phyloP scores from a whole-genome alignment of 208 protist genomes.

The Entamoeba dispar region DNA sequence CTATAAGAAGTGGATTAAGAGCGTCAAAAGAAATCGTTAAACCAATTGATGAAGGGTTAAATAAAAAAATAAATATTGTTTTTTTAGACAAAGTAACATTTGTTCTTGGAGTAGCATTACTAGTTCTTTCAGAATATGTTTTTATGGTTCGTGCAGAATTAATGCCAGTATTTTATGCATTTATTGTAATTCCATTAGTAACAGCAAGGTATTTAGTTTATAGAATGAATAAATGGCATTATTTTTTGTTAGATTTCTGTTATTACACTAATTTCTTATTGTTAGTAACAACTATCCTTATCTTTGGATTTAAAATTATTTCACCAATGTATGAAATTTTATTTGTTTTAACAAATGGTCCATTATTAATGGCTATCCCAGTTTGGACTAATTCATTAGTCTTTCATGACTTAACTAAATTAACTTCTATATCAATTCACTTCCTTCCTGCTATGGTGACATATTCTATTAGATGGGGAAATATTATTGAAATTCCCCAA shows the following conservation, averaged over 20 bases:
- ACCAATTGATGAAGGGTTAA: no score
- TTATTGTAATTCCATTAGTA: background rate
- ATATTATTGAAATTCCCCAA: background rate
- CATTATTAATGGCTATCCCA: conserved; percentile 27
- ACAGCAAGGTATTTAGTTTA: background rate
- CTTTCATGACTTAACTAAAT: conserved; percentile 39
- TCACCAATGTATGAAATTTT: background rate
- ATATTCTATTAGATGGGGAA: conserved; percentile 3
- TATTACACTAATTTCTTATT: background rate
- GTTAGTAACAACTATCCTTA: background rate
- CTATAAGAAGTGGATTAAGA: no score
- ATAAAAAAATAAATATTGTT: background rate
- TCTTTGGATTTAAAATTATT: background rate
- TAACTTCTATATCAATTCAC: conserved; percentile 40
- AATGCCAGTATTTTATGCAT: background rate
- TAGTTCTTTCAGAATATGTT: background rate
- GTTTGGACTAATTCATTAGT: conserved; percentile 36
- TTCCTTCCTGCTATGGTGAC: conserved; percentile 23
- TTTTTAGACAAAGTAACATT: background rate
- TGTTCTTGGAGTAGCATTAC: background rate
- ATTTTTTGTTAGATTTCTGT: background rate
- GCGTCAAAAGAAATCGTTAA: no score
- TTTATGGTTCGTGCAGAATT: background rate
- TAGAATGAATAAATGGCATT: background rate
- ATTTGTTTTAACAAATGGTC: conserved; percentile 18